Evolutionary conservation across 768 basidiomycete species (phyloP).

Genomic region (Suillus plorans): DNA sequence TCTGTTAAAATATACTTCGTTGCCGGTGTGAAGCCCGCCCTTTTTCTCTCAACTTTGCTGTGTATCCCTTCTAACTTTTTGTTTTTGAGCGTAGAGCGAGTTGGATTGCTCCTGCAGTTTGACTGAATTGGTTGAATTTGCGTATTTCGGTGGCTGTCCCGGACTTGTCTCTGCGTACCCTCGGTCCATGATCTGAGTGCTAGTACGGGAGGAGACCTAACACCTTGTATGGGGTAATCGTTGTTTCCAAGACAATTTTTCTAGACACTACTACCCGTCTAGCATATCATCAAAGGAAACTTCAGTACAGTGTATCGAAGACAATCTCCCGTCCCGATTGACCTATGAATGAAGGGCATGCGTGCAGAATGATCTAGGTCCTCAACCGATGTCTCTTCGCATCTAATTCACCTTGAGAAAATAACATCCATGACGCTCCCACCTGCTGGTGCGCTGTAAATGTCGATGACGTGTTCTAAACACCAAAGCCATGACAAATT

Average conservation of each 20-base stretch:
- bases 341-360: neutral
- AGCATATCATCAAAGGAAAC: neutral
- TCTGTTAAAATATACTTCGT: neutral
- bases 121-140: neutral
- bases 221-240: neutral
- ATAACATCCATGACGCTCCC: neutral
- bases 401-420: neutral
- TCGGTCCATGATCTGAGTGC: neutral
- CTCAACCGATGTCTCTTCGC: neutral
- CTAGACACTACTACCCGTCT: neutral
- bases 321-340: neutral
- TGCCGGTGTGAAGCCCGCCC: neutral
- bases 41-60: neutral
- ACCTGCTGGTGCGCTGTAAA: neutral
- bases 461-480: neutral
- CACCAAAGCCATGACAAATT: neutral
- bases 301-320: neutral
- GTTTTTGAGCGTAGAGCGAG: neutral
- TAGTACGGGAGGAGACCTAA: neutral
- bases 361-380: neutral
- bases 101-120: neutral
- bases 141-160: neutral
- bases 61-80: neutral
- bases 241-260: neutral
- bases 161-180: neutral